Base-by-base conservation (phyloP, 192 early-diverging fungal genomes). In the Backusella westeae region DNA sequence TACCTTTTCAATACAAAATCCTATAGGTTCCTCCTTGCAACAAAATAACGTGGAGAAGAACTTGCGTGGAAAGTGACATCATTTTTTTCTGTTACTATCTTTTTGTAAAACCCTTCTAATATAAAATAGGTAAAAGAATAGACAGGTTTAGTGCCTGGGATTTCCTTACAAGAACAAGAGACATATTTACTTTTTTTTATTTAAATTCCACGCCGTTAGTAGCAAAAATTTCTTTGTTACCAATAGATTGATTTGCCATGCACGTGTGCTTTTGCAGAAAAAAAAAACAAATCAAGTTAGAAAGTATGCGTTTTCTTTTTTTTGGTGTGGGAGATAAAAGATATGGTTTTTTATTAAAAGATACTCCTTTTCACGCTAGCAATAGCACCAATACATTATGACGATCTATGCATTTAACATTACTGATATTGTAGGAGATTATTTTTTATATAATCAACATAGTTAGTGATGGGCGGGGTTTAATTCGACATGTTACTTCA, bases 241-340 rank as follows among this genome's bases (percentile, higher is more conserved):
- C 52, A 53, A 53, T 53, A 53, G n/a, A 53, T 19, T 53, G 52
- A 53, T 53, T 21, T 53, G n/a, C 52, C 7, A 53, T 53, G 52
- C 52, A 53, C 52, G 53, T 56, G 53, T 56, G 53, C n/a, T 56
- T 56, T 56, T 56, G 53, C 53, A 56, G 53, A 21, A 56, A 44
- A 44, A 29, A 29, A 21, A 56, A 56, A 21, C 53, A 56, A 56
- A 56, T 56, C 21, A 21, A 26, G 53, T 56, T 56, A 56, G 53
- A 56, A 21, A 56, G 49, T 21, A 21, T 56, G 8, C n/a, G 17
- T n/a, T 49, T 53, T 53, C 32, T 32, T n/a, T 53, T 53, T 21
- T 21, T 17, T 44, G 42, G 42, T 26, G 21, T 56, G n/a, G 53
- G 53, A 21, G 53, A 56, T 56, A 9, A 56, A 56, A 56, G 3